phyloP scores from a whole-genome alignment of 1,284 basidiomycete genomes.

The Xerocomus tenax region DNA sequence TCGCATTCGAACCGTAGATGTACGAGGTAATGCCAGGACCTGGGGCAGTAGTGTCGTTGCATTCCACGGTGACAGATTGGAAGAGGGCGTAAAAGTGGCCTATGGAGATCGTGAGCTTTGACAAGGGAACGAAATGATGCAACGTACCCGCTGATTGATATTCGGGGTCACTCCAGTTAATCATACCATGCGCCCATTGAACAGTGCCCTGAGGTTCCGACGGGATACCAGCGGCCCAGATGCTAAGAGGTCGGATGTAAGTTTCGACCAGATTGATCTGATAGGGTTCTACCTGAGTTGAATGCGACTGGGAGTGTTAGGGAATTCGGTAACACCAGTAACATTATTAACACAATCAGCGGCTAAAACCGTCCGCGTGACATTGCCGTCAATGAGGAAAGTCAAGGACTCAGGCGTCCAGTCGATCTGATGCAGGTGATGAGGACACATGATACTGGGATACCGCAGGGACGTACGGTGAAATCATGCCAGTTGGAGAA shows the following conservation, averaged over 20 bases:
- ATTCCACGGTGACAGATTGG: constrained; percentile 51
- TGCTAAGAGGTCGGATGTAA: constrained; percentile 29
- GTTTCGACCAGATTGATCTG: not conserved
- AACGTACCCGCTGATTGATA: constrained; percentile 50
- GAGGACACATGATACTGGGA: not conserved
- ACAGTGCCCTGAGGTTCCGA: constrained; percentile 57
- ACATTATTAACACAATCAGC: constrained; percentile 44
- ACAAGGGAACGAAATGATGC: not conserved
- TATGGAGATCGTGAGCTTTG: constrained; percentile 10
- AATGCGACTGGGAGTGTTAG: constrained; percentile 67
- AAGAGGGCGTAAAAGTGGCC: constrained; percentile 57
- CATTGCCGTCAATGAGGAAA: constrained; percentile 63
- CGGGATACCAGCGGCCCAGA: constrained; percentile 73
- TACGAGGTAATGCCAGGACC: constrained; percentile 49
- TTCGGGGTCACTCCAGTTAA: constrained; percentile 70
- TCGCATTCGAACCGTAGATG: constrained; percentile 49
- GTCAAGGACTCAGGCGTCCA: constrained; percentile 64
- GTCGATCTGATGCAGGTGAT: constrained; percentile 45
- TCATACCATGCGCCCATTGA: constrained; percentile 68
- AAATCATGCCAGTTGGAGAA: constrained; percentile 68
- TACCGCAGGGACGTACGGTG: constrained; percentile 41
- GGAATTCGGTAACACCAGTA: constrained; percentile 52
- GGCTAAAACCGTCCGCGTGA: constrained; percentile 59
- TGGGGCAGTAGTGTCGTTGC: constrained; percentile 42
- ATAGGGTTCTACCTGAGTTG: constrained; percentile 53